phyloP scores from a whole-genome alignment of 768 basidiomycete species.

The Russula sp. region DNA sequence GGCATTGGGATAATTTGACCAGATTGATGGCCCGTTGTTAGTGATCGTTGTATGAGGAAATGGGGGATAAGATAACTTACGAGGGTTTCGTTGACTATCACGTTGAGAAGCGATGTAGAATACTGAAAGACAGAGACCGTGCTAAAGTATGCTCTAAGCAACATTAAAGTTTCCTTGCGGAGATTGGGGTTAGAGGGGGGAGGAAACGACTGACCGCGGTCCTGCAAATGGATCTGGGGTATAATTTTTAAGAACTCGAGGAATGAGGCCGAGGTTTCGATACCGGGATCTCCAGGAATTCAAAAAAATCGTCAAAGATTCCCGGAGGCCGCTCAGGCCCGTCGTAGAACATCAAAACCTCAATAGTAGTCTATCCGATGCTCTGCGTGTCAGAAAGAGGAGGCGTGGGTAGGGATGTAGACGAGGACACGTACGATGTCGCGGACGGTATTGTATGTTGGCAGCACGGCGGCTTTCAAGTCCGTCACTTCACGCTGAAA shows the following conservation, averaged over 20 bases:
- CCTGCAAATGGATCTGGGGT: constrained; percentile 2
- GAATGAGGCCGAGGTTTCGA: constrained; percentile 6
- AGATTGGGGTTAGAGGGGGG: neutral
- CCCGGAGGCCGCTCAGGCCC: constrained; percentile 29
- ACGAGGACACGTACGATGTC: neutral
- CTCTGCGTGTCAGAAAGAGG: constrained; percentile 2
- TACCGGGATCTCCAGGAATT: constrained; percentile 9
- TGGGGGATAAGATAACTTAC: constrained; percentile 3
- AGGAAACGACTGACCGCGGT: neutral
- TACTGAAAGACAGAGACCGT: constrained; percentile 13
- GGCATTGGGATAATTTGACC: neutral
- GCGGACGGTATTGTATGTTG: constrained; percentile 9
- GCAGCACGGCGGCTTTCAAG: constrained; percentile 18
- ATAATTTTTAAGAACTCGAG: constrained; percentile 1
- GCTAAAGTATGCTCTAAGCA: constrained; percentile 13
- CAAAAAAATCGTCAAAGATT: constrained; percentile 30
- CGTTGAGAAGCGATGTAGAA: neutral
- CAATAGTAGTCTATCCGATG: constrained; percentile 4
- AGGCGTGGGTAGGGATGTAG: too few species aligned
- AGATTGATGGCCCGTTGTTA: neutral
- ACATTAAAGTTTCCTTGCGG: neutral
- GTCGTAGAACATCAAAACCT: constrained; percentile 31
- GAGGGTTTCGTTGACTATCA: constrained; percentile 10
- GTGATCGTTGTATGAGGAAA: neutral
- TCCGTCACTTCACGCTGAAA: constrained; percentile 16